These are phyloP conservation scores for Zygosaccharomyces sapae DNA, from an alignment of 1,139 yeast species.

Conservation along the genomic window DNA sequence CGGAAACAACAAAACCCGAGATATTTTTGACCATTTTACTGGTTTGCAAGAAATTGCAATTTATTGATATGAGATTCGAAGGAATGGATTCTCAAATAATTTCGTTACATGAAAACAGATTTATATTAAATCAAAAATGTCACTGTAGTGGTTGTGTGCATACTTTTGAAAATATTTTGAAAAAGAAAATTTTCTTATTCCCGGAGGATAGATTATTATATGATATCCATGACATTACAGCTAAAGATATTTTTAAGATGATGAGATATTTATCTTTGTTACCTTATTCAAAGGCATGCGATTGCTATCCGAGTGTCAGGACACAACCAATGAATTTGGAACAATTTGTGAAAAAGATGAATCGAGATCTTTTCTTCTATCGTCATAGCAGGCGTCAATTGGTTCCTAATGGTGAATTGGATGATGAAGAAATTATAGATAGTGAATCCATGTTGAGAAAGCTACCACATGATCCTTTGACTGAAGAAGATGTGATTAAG, in stretches of 20 bases:
- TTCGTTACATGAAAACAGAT: conserved; percentile 27
- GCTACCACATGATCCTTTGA: conserved; percentile 34
- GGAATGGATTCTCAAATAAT: conserved; percentile 37
- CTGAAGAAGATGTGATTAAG: conserved; percentile 34
- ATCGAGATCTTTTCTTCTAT: conserved; percentile 27
- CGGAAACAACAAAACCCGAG: conserved; percentile 35
- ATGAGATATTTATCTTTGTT: conserved; percentile 36
- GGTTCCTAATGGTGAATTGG: conserved; percentile 9
- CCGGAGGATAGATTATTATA: conserved; percentile 31
- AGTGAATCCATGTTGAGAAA: conserved; percentile 10
- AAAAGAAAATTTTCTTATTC: conserved; percentile 33
- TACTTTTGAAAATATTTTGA: conserved; percentile 33
- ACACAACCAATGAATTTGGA: conserved; percentile 39
- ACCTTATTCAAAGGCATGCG: conserved; percentile 43
- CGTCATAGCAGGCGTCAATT: conserved; percentile 29
- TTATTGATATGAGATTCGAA: conserved; percentile 39
- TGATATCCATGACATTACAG: conserved; percentile 33
- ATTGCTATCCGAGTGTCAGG: conserved; percentile 40
- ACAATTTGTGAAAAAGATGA: conserved; percentile 35
- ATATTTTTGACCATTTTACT: conserved; percentile 35
- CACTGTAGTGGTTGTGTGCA: conserved; percentile 31
- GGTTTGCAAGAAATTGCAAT: conserved; percentile 36
- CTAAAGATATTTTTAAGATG: conserved; percentile 38
- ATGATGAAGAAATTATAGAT: conserved; percentile 15
- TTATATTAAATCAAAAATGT: conserved; percentile 37